Evolutionary conservation across 2,329 filamentous ascomycete species (phyloP).

Genomic region (Calonectria fujianensis): DNA sequence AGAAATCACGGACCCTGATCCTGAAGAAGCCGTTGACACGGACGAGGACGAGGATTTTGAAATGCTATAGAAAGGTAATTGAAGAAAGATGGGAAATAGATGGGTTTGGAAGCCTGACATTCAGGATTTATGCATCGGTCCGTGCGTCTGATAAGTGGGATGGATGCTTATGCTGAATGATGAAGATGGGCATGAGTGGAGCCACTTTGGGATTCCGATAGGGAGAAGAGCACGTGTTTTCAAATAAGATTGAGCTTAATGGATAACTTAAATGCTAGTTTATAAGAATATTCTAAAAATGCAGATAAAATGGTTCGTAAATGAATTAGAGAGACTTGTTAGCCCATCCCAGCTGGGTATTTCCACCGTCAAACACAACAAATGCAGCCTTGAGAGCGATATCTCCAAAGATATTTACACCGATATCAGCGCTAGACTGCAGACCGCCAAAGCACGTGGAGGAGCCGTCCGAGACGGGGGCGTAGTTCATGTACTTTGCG

Average conservation of each 20-base stretch:
- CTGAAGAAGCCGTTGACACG: not conserved
- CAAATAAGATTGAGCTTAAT: not conserved
- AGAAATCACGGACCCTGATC: not conserved
- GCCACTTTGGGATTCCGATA: not conserved
- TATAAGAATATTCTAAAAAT: not conserved
- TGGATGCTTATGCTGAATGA: not conserved
- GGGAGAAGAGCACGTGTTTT: not conserved
- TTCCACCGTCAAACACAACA: conserved; percentile 71
- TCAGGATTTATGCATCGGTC: too few species aligned
- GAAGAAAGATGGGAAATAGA: too few species aligned
- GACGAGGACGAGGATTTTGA: not conserved
- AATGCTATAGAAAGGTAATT: too few species aligned
- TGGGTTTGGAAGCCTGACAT: too few species aligned
- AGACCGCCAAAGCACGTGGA: conserved; percentile 79
- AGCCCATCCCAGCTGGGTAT: conserved; percentile 49
- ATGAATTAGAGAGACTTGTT: not conserved
- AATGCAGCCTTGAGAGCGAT: conserved; percentile 77
- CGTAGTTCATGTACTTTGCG: conserved; percentile 73
- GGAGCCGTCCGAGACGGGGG: conserved; percentile 44
- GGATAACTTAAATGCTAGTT: not conserved
- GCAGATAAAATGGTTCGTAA: not conserved
- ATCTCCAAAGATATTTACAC: conserved; percentile 78
- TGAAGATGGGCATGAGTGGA: not conserved
- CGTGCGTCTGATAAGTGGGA: too few species aligned
- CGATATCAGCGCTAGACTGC: conserved; percentile 69